Evolutionary conservation across 2,329 filamentous ascomycete genomes (phyloP), one percentile per base, ranked within the genome.

Genomic region (Aspergillus sp.): DNA sequence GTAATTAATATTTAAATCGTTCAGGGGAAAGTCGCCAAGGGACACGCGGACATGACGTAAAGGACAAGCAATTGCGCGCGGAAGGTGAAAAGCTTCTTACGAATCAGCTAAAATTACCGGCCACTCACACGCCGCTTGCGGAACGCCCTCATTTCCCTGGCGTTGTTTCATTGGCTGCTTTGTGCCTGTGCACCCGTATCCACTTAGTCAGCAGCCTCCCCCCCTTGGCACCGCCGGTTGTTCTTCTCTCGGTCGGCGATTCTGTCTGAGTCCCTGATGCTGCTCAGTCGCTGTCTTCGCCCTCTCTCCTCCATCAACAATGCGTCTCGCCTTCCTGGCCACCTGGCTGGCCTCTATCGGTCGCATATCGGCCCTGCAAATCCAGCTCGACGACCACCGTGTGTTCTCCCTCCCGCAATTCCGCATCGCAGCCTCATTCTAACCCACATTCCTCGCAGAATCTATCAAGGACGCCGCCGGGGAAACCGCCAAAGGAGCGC

Each of bases 401-500:
- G 41, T 21, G 55, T 35, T 45, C 15, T 7, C 17, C 6, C 35
- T 21, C 41, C 19, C 17, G 4, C 33, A 37, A 24, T 35, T 35
- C n/a, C 35, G 17, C 27, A 9, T 12, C 31, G 8, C 4, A 15
- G 19, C 27, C 51, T n/a, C 33, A 46, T 53, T 46, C 51, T 41
- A 27, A 54, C 37, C 15, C 51, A 33, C 55, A 37, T 52, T 46
- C n/a, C 47, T 21, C 40, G 44, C 43, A 73, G 76, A 74, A 47
- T 79, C 78, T 1, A 76, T 81, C 65, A 78, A 77, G 60, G 57
- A 67, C 53, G 79, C 78, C 23, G 77, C 79, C 6, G 66, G 65
- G 12, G 70, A 70, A 12, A 69, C 73, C 19, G 81, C 81, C 4
- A 73, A 78, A 57, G 79, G 80, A 46, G 78, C 84, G 74, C 77